Evolutionary conservation across 192 early-diverging fungal genomes (phyloP), one percentile per base, ranked within the genome.

Genomic region (Umbelopsis sp.): DNA sequence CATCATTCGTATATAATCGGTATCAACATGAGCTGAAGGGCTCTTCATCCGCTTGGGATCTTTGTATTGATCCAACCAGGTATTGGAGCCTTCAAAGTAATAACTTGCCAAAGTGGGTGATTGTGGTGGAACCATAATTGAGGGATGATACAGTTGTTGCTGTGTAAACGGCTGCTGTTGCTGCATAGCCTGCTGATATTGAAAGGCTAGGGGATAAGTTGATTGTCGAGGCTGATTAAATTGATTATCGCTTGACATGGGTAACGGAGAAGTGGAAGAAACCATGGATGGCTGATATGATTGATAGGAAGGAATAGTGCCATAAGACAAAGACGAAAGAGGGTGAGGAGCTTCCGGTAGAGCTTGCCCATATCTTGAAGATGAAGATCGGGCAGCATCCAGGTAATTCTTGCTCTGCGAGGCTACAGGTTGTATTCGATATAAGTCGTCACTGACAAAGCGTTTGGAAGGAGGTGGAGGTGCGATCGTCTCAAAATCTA

Each of bases 71-170:
- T 70, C 68, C 16, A 83, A 68, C 84, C 84, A 83, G 5, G 74
- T 74, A 21, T 79, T 75, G 46, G 74, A 72, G 27, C 71, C 75
- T 64, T 78, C 76, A 68, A 80, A 84, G 51, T 80, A 84, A 67
- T 86, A 86, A 20, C 78, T 84, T 1, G 81, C 52, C 10, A 81
- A 67, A 58, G 80, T 86, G 20, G 84, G 84, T 18, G 82, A 83
- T 21, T 80, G 81, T n/a, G 84, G 84, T 27, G 84, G 84, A 13
- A 82, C 79, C 84, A 86, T 86, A 35, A 86, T 77, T 27, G 82
- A 76, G 3, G 84, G 81, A 25, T 74, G 23, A 16, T 79, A 70
- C 12, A 71, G 25, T 25, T 74, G 71, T 25, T 70, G 69, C 8
- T 79, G 74, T 50, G 80, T 71, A 21, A 80, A 73, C 13, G 71